phyloP scores from a whole-genome alignment of 192 early-diverging fungal genomes.

The Gamsiella multidivaricata region DNA sequence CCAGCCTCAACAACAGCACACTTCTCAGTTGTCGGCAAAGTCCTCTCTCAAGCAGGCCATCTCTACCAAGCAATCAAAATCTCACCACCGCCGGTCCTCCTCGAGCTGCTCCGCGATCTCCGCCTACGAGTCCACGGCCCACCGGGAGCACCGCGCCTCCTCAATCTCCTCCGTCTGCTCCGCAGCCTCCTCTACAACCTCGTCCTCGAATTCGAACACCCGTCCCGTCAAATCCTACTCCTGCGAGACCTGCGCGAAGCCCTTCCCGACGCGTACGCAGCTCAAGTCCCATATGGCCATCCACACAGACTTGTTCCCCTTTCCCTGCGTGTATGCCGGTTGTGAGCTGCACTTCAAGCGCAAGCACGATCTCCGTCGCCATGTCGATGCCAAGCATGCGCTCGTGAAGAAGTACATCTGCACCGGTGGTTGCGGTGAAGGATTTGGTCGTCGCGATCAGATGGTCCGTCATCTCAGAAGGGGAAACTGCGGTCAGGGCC shows the following conservation, averaged over 20 bases:
- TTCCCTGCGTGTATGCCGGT: constrained; percentile 39
- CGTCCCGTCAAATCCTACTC: constrained; percentile 46
- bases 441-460: constrained; percentile 52
- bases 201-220: background rate
- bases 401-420: constrained; percentile 54
- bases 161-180: constrained; percentile 47
- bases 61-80: constrained; percentile 12
- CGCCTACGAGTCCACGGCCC: constrained; percentile 37
- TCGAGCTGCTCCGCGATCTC: constrained; percentile 43
- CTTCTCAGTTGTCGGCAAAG: background rate
- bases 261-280: constrained; percentile 52
- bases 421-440: constrained; percentile 50
- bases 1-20: background rate
- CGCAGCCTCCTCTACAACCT: background rate
- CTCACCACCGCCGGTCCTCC: constrained; percentile 26
- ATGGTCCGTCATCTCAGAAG: constrained; percentile 47
- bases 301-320: constrained; percentile 52
- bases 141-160: constrained; percentile 38
- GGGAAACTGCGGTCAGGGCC: constrained; percentile 40
- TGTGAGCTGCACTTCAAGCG: constrained; percentile 55
- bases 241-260: constrained; percentile 50
- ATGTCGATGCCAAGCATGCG: constrained; percentile 53
- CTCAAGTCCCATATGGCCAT: constrained; percentile 57
- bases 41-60: constrained; percentile 27
- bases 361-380: constrained; percentile 57